phyloP scores from a whole-genome alignment of 176 grass and related monocot genomes.

The Saccharum officinarum region DNA sequence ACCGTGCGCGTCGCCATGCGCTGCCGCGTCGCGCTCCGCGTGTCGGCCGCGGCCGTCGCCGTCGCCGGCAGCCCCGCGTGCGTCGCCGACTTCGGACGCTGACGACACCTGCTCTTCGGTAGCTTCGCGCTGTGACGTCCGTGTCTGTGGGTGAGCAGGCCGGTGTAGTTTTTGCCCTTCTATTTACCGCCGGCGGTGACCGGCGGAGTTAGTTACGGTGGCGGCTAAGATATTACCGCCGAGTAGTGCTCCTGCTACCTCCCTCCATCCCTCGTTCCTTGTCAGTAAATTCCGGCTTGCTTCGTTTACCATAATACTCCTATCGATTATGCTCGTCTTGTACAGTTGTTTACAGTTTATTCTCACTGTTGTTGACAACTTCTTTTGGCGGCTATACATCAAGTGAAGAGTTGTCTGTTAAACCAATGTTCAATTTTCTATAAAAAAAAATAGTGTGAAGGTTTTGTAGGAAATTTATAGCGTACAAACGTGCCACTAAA shows the following conservation, averaged over 20 bases:
- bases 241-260: not conserved
- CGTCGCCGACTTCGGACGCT: conserved; percentile 31
- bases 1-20: conserved; percentile 38
- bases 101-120: not conserved
- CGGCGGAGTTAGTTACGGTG: not conserved
- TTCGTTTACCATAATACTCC: not conserved
- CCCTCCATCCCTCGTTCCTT: not conserved
- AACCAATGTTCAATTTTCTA: too few relatives aligned
- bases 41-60: not conserved
- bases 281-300: not conserved
- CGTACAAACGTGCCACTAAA: too few relatives aligned
- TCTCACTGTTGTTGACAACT: not conserved
- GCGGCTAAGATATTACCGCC: not conserved
- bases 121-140: not conserved
- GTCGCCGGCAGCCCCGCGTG: conserved; percentile 32
- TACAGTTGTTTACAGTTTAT: too few relatives aligned
- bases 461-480: too few relatives aligned
- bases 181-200: conserved; percentile 7
- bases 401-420: not conserved
- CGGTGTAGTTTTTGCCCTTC: not conserved
- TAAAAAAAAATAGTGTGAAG: too few relatives aligned
- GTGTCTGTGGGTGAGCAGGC: not conserved
- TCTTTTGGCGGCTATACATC: too few relatives aligned
- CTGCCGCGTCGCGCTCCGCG: conserved; percentile 28
- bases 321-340: too few relatives aligned